Evolutionary conservation across 495 filamentous ascomycete species (phyloP), one percentile per base, ranked within the genome.

Genomic region (Niebla homalea): DNA sequence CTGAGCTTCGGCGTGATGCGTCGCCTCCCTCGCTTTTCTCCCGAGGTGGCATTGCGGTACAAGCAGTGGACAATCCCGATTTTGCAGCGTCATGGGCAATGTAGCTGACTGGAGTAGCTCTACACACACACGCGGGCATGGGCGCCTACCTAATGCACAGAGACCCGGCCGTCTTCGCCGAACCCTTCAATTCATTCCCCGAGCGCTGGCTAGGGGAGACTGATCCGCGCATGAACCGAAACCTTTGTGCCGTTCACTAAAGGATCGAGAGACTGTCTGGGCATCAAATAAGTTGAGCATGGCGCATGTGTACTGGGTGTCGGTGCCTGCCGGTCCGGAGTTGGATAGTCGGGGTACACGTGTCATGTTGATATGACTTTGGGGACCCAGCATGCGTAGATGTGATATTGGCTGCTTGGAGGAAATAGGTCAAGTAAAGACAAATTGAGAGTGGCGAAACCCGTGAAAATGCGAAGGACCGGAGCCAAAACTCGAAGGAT

Each of bases 71-170:
- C 50, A 45, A 49, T 43, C 25, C 23, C 44, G 15, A 49, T 43
- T 16, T 49, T 43, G 8, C 25, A 26, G 25, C 25, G 8, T 26
- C 25, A 4, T 26, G 25, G 25, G 25, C 25, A 26, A 26, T 8
- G 25, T 8, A 26, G 25, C 25, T 26, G 25, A 26, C 25, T 26
- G 25, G 25, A 35, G 3, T 26, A 8, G 8, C 8, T 10, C 15
- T 18, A 32, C 7, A 52, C 20, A 70, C 67, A 1, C 67, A 70
- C 0, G 63, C 75, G 11, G 65, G 67, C 23, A 67, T 68, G 63
- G 62, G 60, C 1, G 55, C 55, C 14, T 64, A 64, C 43, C 60
- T 67, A 40, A 59, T 72, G 22, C 70, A 72, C 53, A 64, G 52
- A 36, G 59, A 73, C 50, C 52, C 65, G 35, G 51, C 49, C 2